A percentile compares a stretch with the other conserved stretches of the same genome.
Conservation (phyloP, 1,139 yeast genomes). For the Saccharomyces hybrid region DNA sequence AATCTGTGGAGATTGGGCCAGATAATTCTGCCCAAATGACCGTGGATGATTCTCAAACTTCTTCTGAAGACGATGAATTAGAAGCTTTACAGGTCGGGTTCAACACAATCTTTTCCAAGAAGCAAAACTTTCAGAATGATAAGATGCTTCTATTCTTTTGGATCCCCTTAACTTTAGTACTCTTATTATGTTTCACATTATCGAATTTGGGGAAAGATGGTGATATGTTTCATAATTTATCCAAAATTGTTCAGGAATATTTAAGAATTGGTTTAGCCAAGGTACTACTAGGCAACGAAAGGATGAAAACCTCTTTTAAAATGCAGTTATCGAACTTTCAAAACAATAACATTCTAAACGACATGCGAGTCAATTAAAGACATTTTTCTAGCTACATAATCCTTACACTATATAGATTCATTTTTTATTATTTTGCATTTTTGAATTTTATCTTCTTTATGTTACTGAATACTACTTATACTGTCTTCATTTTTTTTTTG, state of each 20-base stretch:
- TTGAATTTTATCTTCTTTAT: neutral
- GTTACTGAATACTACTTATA: neutral
- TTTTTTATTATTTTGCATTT: neutral
- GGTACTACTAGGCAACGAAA: slow-evolving; percentile 60
- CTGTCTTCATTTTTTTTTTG: neutral
- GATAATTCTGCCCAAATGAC: slow-evolving; percentile 7
- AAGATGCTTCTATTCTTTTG: slow-evolving; percentile 83
- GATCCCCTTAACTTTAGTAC: slow-evolving; percentile 58
- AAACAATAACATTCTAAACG: slow-evolving; percentile 14
- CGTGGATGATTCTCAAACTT: slow-evolving; percentile 16
- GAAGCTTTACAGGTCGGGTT: slow-evolving; percentile 46
- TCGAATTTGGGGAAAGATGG: slow-evolving; percentile 44
- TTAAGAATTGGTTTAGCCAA: slow-evolving; percentile 51
- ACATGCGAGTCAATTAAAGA: slow-evolving; percentile 9
- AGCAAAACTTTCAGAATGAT: slow-evolving; percentile 69
- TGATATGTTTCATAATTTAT: slow-evolving; percentile 22
- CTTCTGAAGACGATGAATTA: slow-evolving; percentile 38
- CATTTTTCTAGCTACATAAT: neutral
- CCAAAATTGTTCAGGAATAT: slow-evolving; percentile 38
- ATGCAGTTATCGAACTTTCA: slow-evolving; percentile 28
- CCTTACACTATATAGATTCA: neutral
- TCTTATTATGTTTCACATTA: slow-evolving; percentile 46
- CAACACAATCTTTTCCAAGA: slow-evolving; percentile 48
- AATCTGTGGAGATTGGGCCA: neutral
- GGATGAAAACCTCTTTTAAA: slow-evolving; percentile 51